Evolutionary conservation across 352 stramenopile genomes (phyloP).

Genomic region (Globisporangium acanthophoron): DNA sequence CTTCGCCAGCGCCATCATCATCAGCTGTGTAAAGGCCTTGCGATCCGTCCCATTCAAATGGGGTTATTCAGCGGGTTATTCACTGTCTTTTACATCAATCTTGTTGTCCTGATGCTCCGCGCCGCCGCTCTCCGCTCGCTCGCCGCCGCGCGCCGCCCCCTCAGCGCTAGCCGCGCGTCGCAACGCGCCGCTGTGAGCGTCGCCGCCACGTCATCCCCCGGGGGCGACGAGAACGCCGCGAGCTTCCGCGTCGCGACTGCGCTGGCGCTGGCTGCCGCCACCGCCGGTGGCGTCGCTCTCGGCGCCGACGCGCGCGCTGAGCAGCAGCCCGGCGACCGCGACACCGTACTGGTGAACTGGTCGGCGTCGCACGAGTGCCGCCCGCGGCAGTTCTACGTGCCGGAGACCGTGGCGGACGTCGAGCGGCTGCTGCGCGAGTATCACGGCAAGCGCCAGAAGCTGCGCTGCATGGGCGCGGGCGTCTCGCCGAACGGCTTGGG

Average conservation of each 20-base stretch:
- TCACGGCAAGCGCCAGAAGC: slow-evolving; percentile 62
- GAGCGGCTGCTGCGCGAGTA: slow-evolving; percentile 53
- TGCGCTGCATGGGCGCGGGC: slow-evolving; percentile 93
- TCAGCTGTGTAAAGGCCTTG: too few relatives aligned
- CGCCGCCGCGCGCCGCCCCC: slow-evolving; percentile 4
- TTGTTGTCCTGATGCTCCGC: slow-evolving; percentile 3
- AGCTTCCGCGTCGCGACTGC: neutral
- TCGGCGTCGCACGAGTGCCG: slow-evolving; percentile 74
- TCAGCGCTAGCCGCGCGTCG: neutral
- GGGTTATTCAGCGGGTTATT: too few relatives aligned
- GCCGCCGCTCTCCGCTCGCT: slow-evolving; percentile 11
- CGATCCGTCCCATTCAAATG: too few relatives aligned
- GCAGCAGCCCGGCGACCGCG: slow-evolving; percentile 24
- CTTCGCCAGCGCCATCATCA: too few relatives aligned
- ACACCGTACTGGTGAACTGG: slow-evolving; percentile 80
- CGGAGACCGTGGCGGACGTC: slow-evolving; percentile 67
- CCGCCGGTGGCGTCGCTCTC: slow-evolving; percentile 15
- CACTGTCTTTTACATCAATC: too few relatives aligned
- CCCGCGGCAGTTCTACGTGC: slow-evolving; percentile 57
- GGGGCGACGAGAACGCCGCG: neutral
- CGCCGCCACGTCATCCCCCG: neutral
- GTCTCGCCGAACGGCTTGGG: slow-evolving; percentile 96
- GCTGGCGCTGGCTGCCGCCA: slow-evolving; percentile 12
- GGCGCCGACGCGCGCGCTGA: slow-evolving; percentile 10
- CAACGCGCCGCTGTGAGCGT: neutral